phyloP scores from a whole-genome alignment of 169 alveolate genomes.

The Plasmodium cynomolgi region DNA sequence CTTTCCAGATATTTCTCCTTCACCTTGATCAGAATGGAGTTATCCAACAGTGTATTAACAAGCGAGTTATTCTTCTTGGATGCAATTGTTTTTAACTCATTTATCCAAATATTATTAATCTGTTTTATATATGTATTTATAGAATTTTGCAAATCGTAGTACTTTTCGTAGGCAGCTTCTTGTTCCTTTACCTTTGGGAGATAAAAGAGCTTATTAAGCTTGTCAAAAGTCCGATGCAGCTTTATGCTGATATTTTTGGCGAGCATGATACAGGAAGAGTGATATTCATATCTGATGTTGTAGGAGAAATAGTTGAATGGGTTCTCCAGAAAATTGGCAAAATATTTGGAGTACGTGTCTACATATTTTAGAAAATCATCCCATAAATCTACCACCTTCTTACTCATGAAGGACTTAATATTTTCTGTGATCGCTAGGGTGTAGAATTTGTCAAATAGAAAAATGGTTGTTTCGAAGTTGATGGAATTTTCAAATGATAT shows the following conservation, averaged over 20 bases:
- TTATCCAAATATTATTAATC: slow-evolving; percentile 66
- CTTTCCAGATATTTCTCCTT: slow-evolving; percentile 62
- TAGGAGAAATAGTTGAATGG: slow-evolving; percentile 61
- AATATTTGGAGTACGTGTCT: slow-evolving; percentile 50
- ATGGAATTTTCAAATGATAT: slow-evolving; percentile 68
- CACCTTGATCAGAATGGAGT: slow-evolving; percentile 50
- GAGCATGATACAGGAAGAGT: slow-evolving; percentile 67
- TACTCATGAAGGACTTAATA: slow-evolving; percentile 58
- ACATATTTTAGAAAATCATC: slow-evolving; percentile 24
- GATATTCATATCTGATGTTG: slow-evolving; percentile 73
- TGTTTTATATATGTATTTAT: slow-evolving; percentile 68
- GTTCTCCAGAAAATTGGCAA: slow-evolving; percentile 67
- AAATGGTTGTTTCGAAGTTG: slow-evolving; percentile 49
- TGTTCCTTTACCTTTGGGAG: slow-evolving; percentile 47
- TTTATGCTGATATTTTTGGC: slow-evolving; percentile 58
- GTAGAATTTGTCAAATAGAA: slow-evolving; percentile 57
- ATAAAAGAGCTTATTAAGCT: slow-evolving; percentile 28
- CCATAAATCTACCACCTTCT: slow-evolving; percentile 66
- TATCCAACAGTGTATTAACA: slow-evolving; percentile 45
- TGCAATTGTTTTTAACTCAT: slow-evolving; percentile 56
- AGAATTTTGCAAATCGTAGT: slow-evolving; percentile 47
- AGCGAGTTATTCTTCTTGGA: slow-evolving; percentile 63
- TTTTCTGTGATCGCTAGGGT: slow-evolving; percentile 53
- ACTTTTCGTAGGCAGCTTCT: slow-evolving; percentile 62
- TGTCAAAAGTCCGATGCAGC: slow-evolving; percentile 34